Evolutionary conservation across 192 early-diverging fungal genomes (phyloP), one percentile per base, ranked within the genome.

Genomic region (Diversispora eburnea): DNA sequence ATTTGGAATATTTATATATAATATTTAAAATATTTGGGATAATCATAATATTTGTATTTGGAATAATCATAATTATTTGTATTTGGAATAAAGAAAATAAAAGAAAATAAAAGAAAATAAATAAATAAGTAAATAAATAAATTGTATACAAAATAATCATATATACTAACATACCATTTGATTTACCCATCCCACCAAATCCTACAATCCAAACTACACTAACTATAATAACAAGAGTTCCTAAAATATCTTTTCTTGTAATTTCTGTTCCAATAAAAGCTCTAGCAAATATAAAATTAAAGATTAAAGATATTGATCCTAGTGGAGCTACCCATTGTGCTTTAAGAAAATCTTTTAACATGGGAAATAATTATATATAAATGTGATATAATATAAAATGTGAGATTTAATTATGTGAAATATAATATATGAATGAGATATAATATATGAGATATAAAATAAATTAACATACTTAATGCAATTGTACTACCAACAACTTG

Each of bases 281-380:
- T 72, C 81, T 84, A 17, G 86, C 86, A 78, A 88, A 88, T 17
- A 88, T 58, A 65, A 86, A 88, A 69, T 88, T 88, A 76, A 84
- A 88, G 67, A 88, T 85, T 57, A 88, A 71, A 4, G 85, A 81
- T 12, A 84, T 77, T 47, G 81, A 81, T 19, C 86, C 87, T 6
- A 87, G 73, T 41, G 85, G 85, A 41, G 85, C 85, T 3, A 87
- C 87, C 85, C 87, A 86, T 72, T 87, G 84, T 6, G 85, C 82
- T 61, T 86, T 86, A n/a, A 87, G 77, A 78, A 80, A 88, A 71
- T 88, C 87, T 88, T 79, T 8, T 13, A 39, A 67, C n/a, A 17
- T 48, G 25, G 25, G 25, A 33, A 2, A 43, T 5, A 43, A 68
- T 33, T 6, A 2, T 10, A 2, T 10, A 41, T 45, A 5, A 54